Conservation (phyloP, 495 filamentous ascomycete genomes). For the Thermochaetoides thermophila region DNA sequence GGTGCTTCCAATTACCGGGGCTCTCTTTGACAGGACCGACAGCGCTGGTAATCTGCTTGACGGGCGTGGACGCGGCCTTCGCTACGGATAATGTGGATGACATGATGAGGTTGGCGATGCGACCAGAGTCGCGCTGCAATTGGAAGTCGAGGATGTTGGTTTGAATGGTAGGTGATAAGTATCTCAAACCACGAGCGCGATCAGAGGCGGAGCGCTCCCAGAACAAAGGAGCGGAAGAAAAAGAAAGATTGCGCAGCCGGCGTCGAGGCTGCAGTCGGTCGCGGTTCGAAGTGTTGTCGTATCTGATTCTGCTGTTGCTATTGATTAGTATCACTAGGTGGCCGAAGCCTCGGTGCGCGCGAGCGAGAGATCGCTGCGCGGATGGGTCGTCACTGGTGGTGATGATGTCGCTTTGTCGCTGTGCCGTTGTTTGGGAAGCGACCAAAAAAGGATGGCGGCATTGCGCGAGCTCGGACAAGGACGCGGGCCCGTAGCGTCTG, state of each 20-base stretch:
- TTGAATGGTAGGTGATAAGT: background rate
- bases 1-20: slow-evolving; percentile 79
- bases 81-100: slow-evolving; percentile 8
- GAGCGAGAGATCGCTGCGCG: too few relatives aligned
- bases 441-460: slow-evolving; percentile 2
- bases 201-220: background rate
- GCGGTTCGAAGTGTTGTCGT: too few relatives aligned
- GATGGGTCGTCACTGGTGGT: background rate
- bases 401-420: slow-evolving; percentile 1
- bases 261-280: too few relatives aligned
- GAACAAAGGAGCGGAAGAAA: slow-evolving; percentile 1
- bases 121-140: too few relatives aligned
- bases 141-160: too few relatives aligned
- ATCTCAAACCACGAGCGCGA: background rate
- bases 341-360: slow-evolving; percentile 13
- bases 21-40: slow-evolving; percentile 26
- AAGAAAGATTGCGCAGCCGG: too few relatives aligned
- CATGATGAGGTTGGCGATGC: slow-evolving; percentile 6
- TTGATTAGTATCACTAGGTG: slow-evolving; percentile 13
- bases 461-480: background rate
- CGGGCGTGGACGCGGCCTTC: slow-evolving; percentile 30
- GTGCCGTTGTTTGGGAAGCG: slow-evolving; percentile 2
- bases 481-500: too few relatives aligned
- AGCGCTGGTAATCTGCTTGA: slow-evolving; percentile 21
- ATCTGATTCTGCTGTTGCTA: slow-evolving; percentile 7